These are phyloP conservation scores for Marsdenia floribunda DNA, from an alignment of 257 asterid species.

Conservation along the genomic window DNA sequence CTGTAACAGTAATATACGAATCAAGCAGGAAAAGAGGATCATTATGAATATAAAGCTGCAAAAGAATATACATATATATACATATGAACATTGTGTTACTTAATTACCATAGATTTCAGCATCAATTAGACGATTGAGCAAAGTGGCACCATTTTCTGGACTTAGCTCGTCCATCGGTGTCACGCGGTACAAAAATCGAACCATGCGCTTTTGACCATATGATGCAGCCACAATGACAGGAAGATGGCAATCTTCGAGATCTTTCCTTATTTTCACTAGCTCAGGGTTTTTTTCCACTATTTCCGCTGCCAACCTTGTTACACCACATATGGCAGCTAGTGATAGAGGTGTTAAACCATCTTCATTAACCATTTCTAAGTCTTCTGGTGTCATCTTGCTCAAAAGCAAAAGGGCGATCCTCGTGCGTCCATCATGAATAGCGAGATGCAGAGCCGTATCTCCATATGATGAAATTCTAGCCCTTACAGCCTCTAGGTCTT, in stretches of 20 bases:
- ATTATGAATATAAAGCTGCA: too few relatives aligned
- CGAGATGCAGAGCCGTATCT: constrained; percentile 41
- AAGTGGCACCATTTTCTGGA: constrained; percentile 28
- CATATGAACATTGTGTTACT: too few relatives aligned
- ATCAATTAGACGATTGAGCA: constrained; percentile 38
- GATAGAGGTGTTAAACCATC: constrained; percentile 33
- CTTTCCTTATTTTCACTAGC: constrained; percentile 22
- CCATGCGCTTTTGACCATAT: constrained; percentile 33
- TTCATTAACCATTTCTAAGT: constrained; percentile 30
- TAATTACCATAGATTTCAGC: constrained; percentile 44
- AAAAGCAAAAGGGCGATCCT: constrained; percentile 28
- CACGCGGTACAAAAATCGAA: constrained; percentile 23
- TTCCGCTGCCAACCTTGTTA: constrained; percentile 21
- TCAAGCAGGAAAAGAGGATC: background rate
- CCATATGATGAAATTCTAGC: constrained; percentile 32
- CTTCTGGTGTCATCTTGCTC: constrained; percentile 13
- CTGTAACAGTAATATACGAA: constrained; percentile 10
- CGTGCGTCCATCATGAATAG: constrained; percentile 28
- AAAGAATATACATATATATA: too few relatives aligned
- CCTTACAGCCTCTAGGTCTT: constrained; percentile 12
- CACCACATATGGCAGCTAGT: constrained; percentile 38
- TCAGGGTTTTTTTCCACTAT: constrained; percentile 21
- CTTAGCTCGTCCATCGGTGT: constrained; percentile 26
- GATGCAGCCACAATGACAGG: constrained; percentile 43
- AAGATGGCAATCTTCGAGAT: constrained; percentile 39